Base-by-base conservation (phyloP, 2,329 filamentous ascomycete genomes). In the Colletotrichum karsti region DNA sequence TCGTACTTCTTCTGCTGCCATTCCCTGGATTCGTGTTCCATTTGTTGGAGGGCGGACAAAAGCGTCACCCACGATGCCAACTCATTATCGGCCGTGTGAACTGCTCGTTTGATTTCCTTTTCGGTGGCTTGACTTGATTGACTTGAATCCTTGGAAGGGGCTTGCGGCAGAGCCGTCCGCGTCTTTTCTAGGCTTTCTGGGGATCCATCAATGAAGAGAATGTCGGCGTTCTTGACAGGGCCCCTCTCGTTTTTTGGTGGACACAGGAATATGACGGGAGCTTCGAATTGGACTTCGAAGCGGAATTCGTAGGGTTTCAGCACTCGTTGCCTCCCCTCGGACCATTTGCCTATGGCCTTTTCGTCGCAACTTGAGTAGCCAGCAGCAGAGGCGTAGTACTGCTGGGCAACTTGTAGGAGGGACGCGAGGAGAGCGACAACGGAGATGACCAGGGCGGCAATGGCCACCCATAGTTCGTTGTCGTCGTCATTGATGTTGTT, bases 31-130 rank as follows among this genome's bases (percentile, higher is more conserved):
- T 81, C 77, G 0, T 71, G 61, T 72, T 88, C 87, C 80, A 87
- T 85, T 15, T 74, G 73, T 61, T 88, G 86, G 0, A 88, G 72
- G 10, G 83, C 80, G 4, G 80, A 81, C n/a, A 88, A 77, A 10
- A 89, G 74, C 7, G 80, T 79, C 4, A 85, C 78, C 87, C 87
- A 88, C 1, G 86, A 87, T 3, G 84, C 84, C n/a, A 82, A 76
- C 72, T 88, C 87, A 61, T 87, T 87, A 70, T 88, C 85, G 6
- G 86, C 84, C 2, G 87, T 89, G 69, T 87, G 85, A 1, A 88
- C 79, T 2, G 57, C 44, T 15, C 67, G 63, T 26, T 57, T 67
- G 26, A 26, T 41, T 67, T 80, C 71, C 70, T 77, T 78, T 7
- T 57, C 61, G 13, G 74, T 28, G 20, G 41, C 18, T 13, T 8